Evolutionary conservation across 352 stramenopile species (phyloP), one percentile per base, ranked within the genome.

Genomic region (Pythium grandisporangium): DNA sequence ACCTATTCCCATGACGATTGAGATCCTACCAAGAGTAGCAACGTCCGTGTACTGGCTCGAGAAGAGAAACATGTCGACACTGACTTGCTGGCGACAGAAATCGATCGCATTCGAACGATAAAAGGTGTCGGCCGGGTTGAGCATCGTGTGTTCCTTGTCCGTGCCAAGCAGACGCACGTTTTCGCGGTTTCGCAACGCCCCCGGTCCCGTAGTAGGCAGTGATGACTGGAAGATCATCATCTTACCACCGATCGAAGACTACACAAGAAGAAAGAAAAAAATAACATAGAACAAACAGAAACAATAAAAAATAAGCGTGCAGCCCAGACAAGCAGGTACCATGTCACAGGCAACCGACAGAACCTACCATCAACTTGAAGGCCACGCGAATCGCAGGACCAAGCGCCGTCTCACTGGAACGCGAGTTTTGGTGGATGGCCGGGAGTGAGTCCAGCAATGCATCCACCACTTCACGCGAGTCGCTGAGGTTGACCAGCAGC

Each of bases 61-160:
- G 63, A 98, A 97, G 2, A 99, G 58, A 66, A 98, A 99, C 52
- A 97, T 94, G 55, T 99, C 96, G n/a, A 99, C 95, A 50, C 84
- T 96, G 49, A 99, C 97, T 85, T 99, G 97, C 51, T 98, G 81
- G 30, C 95, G 77, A 59, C 80, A 97, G 50, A 99, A 98, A 64
- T 99, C 96, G 57, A 98, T 89, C 5, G 95, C 86, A 33, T 91
- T 92, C 27, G 89, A 87, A 11, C 74, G 68, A 57, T 96, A 96
- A 48, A 95, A 95, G 24, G 60, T 87, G 34, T 96, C 80, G 5
- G 85, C 84, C 1, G 88, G 51, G 37, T 88, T 91, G 23, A 98
- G 63, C 32, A 98, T 57, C n/a, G 75, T 73, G 56, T 97, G 84
- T 51, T 95, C 79, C 56, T 91, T 95, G 63, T 91, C 78, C 11